A percentile compares a stretch with the other conserved stretches of the same genome.
Conservation (phyloP, 768 basidiomycete species). For the Pisolithus tinctorius region DNA sequence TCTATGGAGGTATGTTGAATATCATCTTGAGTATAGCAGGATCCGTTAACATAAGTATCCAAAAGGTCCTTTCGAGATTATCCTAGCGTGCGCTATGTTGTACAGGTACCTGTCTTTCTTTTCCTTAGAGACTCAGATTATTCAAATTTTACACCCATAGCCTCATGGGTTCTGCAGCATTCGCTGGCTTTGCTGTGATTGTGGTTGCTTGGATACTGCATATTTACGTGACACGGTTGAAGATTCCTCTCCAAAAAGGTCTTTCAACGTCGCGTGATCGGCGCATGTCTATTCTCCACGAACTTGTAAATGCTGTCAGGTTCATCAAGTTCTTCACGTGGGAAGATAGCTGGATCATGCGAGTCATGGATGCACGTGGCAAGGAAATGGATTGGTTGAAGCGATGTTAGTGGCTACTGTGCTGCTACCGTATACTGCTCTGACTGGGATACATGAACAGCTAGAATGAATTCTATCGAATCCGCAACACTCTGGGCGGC, state of each 20-base stretch:
- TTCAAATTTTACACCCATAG: constrained; percentile 12
- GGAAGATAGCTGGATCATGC: constrained; percentile 38
- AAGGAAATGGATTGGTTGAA: constrained; percentile 74
- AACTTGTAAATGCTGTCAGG: constrained; percentile 35
- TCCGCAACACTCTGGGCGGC: constrained; percentile 44
- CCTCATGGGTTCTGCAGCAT: constrained; percentile 41
- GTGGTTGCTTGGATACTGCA: constrained; percentile 36
- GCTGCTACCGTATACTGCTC: background rate
- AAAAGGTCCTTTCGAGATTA: constrained; percentile 62
- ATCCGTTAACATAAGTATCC: background rate
- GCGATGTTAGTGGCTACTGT: constrained; percentile 38
- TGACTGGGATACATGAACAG: constrained; percentile 10
- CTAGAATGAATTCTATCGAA: constrained; percentile 36
- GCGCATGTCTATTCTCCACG: constrained; percentile 39
- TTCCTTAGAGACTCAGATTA: background rate
- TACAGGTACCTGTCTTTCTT: constrained; percentile 1
- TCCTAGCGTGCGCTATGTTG: constrained; percentile 41
- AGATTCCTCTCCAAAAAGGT: constrained; percentile 31
- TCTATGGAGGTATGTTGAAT: constrained; percentile 47
- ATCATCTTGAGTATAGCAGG: background rate
- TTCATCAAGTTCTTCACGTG: constrained; percentile 41
- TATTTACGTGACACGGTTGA: constrained; percentile 31
- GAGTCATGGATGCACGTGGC: constrained; percentile 43
- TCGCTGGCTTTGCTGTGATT: constrained; percentile 39
- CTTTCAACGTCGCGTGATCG: constrained; percentile 31